These are phyloP conservation scores for Setaria viridis DNA, from an alignment of 202 grass and related monocot genomes.

Conservation along the genomic window DNA sequence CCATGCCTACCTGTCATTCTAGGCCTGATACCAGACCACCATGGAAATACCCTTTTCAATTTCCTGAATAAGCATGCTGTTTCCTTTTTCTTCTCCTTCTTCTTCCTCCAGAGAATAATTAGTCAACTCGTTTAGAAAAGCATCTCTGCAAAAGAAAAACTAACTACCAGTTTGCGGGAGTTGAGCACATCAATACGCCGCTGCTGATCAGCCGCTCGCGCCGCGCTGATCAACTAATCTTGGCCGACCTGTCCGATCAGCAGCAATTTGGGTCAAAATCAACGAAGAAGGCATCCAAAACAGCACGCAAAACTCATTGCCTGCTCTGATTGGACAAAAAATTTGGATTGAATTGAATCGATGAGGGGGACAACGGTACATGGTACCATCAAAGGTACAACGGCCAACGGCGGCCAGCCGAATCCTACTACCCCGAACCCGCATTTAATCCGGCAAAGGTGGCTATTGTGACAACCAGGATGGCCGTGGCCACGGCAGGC, in stretches of 20 bases:
- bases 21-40: background rate
- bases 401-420: slow-evolving; percentile 45
- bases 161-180: background rate
- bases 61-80: background rate
- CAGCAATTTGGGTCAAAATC: slow-evolving; percentile 17
- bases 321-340: background rate
- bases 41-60: background rate
- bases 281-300: background rate
- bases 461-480: background rate
- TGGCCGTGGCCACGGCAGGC: background rate
- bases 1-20: slow-evolving; percentile 2
- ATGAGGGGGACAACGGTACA: slow-evolving; percentile 17
- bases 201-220: background rate
- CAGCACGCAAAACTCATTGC: background rate
- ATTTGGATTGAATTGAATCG: slow-evolving; percentile 50
- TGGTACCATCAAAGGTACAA: slow-evolving; percentile 15
- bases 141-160: background rate
- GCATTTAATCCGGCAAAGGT: slow-evolving; percentile 16
- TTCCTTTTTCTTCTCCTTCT: too few relatives aligned
- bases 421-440: background rate
- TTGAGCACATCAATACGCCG: background rate
- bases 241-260: background rate
- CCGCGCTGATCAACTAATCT: slow-evolving; percentile 7
- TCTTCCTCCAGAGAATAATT: background rate
- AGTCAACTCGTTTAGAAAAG: background rate